These are phyloP conservation scores for Scheffersomyces cryptocercus DNA, from an alignment of 1,139 yeast genomes.

Conservation along the genomic window DNA sequence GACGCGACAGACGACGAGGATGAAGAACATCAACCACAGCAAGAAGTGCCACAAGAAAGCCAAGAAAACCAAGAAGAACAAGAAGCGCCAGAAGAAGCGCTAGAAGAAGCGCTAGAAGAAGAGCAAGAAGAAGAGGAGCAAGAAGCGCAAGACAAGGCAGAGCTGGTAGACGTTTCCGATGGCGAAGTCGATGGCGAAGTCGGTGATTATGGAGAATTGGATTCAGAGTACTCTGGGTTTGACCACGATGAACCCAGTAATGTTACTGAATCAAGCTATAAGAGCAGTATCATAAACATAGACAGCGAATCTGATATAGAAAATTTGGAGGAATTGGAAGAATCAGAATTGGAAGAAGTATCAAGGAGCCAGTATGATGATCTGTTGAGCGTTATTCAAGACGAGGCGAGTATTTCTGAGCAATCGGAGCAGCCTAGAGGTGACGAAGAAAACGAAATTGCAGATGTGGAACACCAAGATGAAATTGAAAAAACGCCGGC, in stretches of 20 bases:
- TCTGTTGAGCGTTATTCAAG: too few relatives aligned
- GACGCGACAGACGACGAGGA: constrained; percentile 2
- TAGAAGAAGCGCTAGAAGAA: background rate
- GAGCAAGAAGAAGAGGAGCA: background rate
- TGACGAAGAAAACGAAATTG: too few relatives aligned
- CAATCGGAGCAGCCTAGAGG: too few relatives aligned
- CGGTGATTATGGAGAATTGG: background rate
- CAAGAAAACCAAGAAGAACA: background rate
- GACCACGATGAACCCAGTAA: background rate
- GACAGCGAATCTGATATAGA: constrained; percentile 18
- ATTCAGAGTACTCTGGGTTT: constrained; percentile 26
- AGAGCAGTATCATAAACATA: constrained; percentile 2
- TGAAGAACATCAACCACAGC: constrained; percentile 1
- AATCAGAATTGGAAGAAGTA: constrained; percentile 1
- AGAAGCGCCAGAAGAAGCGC: background rate
- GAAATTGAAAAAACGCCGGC: constrained; percentile 1
- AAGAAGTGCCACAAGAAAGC: background rate
- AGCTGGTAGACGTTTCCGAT: background rate
- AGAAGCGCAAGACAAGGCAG: background rate
- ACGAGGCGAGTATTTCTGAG: too few relatives aligned
- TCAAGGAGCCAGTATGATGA: background rate
- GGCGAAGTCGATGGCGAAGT: background rate
- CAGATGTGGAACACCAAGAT: background rate
- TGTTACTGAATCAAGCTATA: background rate
- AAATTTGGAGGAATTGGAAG: constrained; percentile 11